phyloP scores from a whole-genome alignment of 2,329 filamentous ascomycete species.

The Albifimbria verrucaria region DNA sequence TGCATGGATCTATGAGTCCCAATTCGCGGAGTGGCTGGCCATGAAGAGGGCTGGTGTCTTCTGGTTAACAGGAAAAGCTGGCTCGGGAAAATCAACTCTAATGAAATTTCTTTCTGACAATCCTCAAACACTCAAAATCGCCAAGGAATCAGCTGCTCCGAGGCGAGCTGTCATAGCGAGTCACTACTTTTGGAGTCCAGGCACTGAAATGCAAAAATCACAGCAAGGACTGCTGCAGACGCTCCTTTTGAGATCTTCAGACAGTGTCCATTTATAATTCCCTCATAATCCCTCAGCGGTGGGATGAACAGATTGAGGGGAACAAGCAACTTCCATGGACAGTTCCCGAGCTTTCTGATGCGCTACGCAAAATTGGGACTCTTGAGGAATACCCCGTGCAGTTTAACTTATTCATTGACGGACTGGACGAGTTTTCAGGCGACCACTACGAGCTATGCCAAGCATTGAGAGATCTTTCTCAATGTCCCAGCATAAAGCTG shows the following conservation, averaged over 20 bases:
- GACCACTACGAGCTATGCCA: constrained; percentile 4
- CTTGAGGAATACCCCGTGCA: background rate
- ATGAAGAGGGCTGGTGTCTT: constrained; percentile 12
- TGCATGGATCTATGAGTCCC: constrained; percentile 20
- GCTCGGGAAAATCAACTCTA: constrained; percentile 17
- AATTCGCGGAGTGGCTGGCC: constrained; percentile 18
- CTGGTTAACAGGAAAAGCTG: constrained; percentile 31
- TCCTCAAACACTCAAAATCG: background rate
- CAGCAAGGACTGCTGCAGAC: constrained; percentile 5
- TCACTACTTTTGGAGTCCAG: constrained; percentile 11
- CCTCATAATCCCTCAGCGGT: background rate
- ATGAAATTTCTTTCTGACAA: constrained; percentile 9
- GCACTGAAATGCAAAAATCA: constrained; percentile 11
- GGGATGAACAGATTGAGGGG: background rate
- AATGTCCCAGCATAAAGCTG: constrained; percentile 2
- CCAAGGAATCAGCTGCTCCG: background rate
- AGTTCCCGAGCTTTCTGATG: background rate
- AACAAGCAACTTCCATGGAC: background rate
- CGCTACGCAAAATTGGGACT: background rate
- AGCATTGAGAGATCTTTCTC: background rate
- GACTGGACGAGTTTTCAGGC: constrained; percentile 6
- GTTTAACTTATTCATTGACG: background rate
- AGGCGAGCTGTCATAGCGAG: constrained; percentile 4
- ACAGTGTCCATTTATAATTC: background rate
- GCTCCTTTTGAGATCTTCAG: background rate